Base-by-base conservation (phyloP, 1,284 basidiomycete species). In the Ceratobasidium sp. region DNA sequence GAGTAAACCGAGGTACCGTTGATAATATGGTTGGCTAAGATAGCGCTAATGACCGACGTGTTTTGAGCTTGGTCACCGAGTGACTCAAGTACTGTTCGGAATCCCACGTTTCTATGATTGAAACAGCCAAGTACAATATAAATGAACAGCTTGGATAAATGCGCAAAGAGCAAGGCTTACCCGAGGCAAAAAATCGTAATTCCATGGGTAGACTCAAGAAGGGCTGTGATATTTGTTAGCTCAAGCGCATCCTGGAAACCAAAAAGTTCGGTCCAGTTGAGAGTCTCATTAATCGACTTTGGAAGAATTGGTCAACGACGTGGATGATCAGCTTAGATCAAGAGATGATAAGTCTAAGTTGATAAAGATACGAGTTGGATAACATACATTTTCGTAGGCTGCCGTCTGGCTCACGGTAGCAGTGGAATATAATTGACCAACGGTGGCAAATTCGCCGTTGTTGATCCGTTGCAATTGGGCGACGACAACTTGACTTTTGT, bases 1-100 rank as follows among this genome's bases (percentile, higher is more conserved):
- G 91, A 91, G 85, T 94, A 94, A 8, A 90, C 82, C 0, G 90
- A 86, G 0, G 91, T 88, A 45, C 90, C 92, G 82, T 92, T 93
- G 80, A 93, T 87, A 74, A 91, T 90, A 80, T 93, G 92, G 81
- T 93, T 93, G 60, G 84, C 82, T 13, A 91, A 79, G 1, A 93
- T 79, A 15, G 69, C 10, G n/a, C 84, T 85, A 1, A 80, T 63
- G 51, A 91, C 67, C 28, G 76, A 77, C 56, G 63, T 79, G 77
- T 54, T 80, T 79, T 65, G 76, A 61, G 77, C 69, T 76, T 73
- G 76, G 66, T 26, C 82, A 82, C 78, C 82, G n/a, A 90, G 79
- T 31, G 83, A 75, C 1, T 84, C 79, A 10, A 87, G 80, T 0
- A 85, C 84, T 0, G 83, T 84, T 39, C 80, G 77, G 56, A 93